Evolutionary conservation across 148 eudicot genomes (phyloP), one percentile per base, ranked within the genome.

Genomic region (Pharnaceum exiguum): DNA sequence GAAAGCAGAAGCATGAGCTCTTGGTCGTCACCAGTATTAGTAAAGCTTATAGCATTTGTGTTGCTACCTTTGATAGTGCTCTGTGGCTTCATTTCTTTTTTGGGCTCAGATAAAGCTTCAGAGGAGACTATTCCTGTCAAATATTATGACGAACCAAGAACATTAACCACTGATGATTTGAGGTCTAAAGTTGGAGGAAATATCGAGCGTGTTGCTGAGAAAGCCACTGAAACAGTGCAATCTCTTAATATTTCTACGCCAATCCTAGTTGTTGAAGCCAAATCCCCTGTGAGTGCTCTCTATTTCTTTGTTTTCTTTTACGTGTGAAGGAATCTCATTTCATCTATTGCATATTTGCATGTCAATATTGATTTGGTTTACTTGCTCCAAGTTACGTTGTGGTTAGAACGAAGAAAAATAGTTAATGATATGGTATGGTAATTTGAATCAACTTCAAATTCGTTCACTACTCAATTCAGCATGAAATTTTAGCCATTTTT

Each of bases 21-120:
- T 13, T 67, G 48, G 40, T 65, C 54, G 22, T 60, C 71, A 49
- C 62, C 56, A n/a, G n/a, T n/a, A 33, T 59, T 75, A 3, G 12
- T 67, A 22, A 82, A 70, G 71, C 47, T 82, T 2, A 16, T 77
- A 23, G 26, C 63, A 43, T 55, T 46, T 4, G 37, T 76, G 3
- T 24, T 72, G 57, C 51, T 73, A 22, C 74, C 78, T 35, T 55
- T 86, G n/a, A n/a, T 80, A 32, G 45, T 71, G 53, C 59, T 73
- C 1, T 73, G 45, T 28, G 69, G 54, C 43, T 35, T 85, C 40
- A 28, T 75, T 48, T 72, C 57, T 4, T 23, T 67, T 8, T 22
- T 52, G 35, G 65, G 58, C 57, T 32, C 74, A 26, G 68, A 57
- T 13, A 1, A 28, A 35, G 22, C 27, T 13, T 38, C 33, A 2